These are phyloP conservation scores for Erodium moschatum DNA, from an alignment of 441 rosid species.

Conservation along the genomic window DNA sequence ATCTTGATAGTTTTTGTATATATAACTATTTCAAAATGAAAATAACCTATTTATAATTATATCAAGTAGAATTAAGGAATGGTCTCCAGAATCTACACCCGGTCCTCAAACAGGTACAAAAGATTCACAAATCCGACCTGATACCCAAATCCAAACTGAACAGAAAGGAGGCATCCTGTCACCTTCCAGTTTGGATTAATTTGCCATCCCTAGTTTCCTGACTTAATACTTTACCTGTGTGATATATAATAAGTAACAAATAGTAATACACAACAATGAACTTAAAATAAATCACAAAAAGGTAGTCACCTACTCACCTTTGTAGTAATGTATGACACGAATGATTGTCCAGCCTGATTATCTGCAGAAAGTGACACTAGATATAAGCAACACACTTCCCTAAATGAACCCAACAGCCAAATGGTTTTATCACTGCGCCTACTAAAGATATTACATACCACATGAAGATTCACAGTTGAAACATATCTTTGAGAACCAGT, in stretches of 20 bases:
- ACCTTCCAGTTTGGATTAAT: neutral
- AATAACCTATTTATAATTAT: neutral
- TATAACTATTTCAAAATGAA: neutral
- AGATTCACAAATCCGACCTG: neutral
- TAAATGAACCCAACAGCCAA: neutral
- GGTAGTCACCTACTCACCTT: slow-evolving; percentile 42
- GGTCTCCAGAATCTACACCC: neutral
- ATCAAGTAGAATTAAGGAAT: neutral
- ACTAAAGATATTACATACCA: neutral
- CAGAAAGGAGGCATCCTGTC: no score
- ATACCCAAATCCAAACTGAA: neutral
- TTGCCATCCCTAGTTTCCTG: neutral
- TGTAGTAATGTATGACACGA: slow-evolving; percentile 64
- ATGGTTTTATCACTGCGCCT: neutral
- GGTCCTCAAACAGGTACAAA: neutral
- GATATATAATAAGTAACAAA: neutral
- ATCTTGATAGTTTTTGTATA: neutral
- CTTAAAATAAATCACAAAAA: neutral
- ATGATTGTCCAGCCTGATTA: slow-evolving; percentile 67
- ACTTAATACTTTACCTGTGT: neutral
- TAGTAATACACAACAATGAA: neutral
- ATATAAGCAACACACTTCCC: slow-evolving; percentile 11
- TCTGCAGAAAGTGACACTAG: slow-evolving; percentile 35
- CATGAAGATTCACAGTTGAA: neutral
- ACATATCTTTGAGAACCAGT: neutral